These are phyloP conservation scores for Tricholoma hemisulphureum DNA, from an alignment of 768 basidiomycete genomes.

Conservation along the genomic window DNA sequence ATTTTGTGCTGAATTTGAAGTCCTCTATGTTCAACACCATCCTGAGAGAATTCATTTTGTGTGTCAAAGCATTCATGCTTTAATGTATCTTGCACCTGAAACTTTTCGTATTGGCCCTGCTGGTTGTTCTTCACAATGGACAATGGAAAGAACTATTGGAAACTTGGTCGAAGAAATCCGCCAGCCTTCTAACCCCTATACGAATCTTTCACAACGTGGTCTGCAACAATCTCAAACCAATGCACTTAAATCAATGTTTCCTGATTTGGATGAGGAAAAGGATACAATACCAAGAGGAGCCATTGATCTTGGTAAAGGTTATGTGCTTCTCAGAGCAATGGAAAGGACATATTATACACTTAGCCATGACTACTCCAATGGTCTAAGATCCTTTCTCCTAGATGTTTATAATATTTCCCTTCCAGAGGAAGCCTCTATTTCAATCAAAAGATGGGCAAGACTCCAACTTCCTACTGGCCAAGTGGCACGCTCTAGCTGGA, in stretches of 20 bases:
- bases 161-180: background rate
- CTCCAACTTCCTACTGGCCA: background rate
- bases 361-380: background rate
- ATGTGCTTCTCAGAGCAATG: background rate
- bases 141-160: constrained; percentile 5
- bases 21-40: constrained; percentile 23
- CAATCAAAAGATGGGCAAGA: background rate
- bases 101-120: background rate
- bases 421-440: background rate
- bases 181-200: constrained; percentile 10
- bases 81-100: background rate
- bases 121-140: background rate
- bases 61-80: no score
- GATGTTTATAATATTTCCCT: background rate
- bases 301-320: background rate
- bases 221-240: constrained; percentile 8
- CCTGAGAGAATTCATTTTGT: no score
- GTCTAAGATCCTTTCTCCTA: background rate
- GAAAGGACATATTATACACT: background rate
- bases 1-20: constrained; percentile 36
- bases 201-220: constrained; percentile 9
- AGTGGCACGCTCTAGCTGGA: background rate
- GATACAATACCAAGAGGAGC: background rate
- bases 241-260: constrained; percentile 5
- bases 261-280: background rate